A percentile compares a stretch with the other conserved stretches of the same genome.
Evolutionary conservation across 805 yeast genomes (phyloP).

Genomic region (Ogataea ganodermae): DNA sequence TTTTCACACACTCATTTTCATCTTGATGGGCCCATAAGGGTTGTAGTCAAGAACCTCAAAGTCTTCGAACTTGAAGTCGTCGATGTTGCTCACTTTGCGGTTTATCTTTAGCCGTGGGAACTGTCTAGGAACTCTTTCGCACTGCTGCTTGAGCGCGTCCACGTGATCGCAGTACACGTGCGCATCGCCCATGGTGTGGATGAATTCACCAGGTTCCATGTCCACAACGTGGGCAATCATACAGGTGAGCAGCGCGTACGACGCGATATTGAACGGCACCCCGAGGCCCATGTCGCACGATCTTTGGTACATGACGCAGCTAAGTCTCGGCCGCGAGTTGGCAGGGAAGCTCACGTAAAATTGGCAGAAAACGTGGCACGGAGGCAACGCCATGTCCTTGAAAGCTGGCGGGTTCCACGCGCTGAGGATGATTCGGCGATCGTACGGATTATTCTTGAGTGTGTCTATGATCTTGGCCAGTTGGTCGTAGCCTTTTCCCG

Average conservation of each 20-base stretch:
- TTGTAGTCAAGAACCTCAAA: conserved; percentile 78
- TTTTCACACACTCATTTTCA: conserved; percentile 94
- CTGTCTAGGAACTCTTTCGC: conserved; percentile 67
- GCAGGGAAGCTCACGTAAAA: conserved; percentile 88
- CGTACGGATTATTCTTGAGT: conserved; percentile 86
- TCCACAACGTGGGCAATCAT: conserved; percentile 97
- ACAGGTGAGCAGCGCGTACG: conserved; percentile 86
- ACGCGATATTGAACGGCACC: conserved; percentile 97
- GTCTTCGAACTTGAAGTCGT: conserved; percentile 87
- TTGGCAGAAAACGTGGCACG: conserved; percentile 96
- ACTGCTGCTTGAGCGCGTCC: conserved; percentile 84
- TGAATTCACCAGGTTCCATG: conserved; percentile 93
- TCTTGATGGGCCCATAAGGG: conserved; percentile 81
- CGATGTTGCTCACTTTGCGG: conserved; percentile 69
- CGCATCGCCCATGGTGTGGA: conserved; percentile 95
- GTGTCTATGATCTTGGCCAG: conserved; percentile 75
- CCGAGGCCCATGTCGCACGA: conserved; percentile 99
- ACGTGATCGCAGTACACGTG: conserved; percentile 94
- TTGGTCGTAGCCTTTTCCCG: conserved; percentile 91
- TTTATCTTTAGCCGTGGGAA: conserved; percentile 81
- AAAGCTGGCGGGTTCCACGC: conserved; percentile 99
- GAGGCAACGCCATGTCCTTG: conserved; percentile 93
- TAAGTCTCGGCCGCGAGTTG: conserved; percentile 61
- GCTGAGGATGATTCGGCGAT: conserved; percentile 88
- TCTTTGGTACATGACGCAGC: conserved; percentile 91